phyloP scores from a whole-genome alignment of 306 rosid genomes.

The Cicer pinnatifidum region DNA sequence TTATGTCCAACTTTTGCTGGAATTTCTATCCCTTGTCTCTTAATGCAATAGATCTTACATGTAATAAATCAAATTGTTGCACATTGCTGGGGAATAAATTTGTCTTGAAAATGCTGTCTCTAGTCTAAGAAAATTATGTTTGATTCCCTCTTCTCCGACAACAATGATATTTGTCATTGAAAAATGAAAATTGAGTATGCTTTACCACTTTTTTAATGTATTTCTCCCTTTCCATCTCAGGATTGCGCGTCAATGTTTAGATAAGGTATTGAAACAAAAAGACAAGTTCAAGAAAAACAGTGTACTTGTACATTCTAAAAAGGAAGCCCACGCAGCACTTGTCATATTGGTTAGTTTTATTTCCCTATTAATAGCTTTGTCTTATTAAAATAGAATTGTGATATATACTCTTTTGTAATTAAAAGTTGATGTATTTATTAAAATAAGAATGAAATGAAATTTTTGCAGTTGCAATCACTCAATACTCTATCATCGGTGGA shows the following conservation, averaged over 20 bases:
- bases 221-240: conserved; percentile 52
- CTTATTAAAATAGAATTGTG: conserved; percentile 23
- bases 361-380: conserved; percentile 7
- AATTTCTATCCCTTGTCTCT: not conserved
- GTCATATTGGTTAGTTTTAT: conserved; percentile 69
- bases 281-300: conserved; percentile 48
- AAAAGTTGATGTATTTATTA: conserved; percentile 1
- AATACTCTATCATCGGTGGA: conserved; percentile 68
- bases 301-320: conserved; percentile 52
- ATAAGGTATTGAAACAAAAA: conserved; percentile 55
- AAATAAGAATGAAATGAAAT: conserved; percentile 20
- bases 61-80: not conserved
- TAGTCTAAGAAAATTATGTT: not conserved
- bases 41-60: not conserved
- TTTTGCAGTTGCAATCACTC: conserved; percentile 76
- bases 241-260: conserved; percentile 57
- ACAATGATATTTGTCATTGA: conserved; percentile 3
- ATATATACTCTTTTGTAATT: not conserved
- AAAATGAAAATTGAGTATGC: not conserved
- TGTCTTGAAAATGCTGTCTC: not conserved
- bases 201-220: conserved; percentile 28
- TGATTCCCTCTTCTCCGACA: conserved; percentile 6
- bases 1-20: not conserved
- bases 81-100: not conserved
- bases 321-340: conserved; percentile 58